Evolutionary conservation across 257 asterid genomes (phyloP), one percentile per base, ranked within the genome.

Genomic region (Solanum dulcamara): DNA sequence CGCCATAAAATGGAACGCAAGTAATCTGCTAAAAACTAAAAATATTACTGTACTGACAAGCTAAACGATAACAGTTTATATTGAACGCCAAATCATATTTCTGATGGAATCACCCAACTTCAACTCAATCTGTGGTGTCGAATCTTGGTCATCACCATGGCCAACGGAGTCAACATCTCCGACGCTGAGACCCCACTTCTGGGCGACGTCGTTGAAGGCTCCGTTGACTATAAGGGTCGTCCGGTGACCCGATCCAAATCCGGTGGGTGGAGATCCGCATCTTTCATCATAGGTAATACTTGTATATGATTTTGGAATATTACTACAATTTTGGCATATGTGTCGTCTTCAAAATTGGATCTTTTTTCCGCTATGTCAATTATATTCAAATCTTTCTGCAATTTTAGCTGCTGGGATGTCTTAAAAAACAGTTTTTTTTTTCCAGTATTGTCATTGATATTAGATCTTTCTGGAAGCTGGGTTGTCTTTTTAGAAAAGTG

Each of bases 181-280:
- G 87, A 87, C 28, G 87, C 84, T 72, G 88, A 83, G 60, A 68
- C 84, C 59, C 91, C 88, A 2, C 40, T 88, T 13, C 81, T 72
- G 55, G 24, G 59, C 46, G 35, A 85, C 28, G 32, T 46, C 13
- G 90, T 87, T 32, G 85, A 86, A 8, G 91, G 86, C 4, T 83
- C 80, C 64, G 89, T 85, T 37, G 87, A 89, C 87, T 84, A 83
- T 83, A 84, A 81, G 67, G 89, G 86, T 74, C 89, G 77, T 17
- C 88, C 84, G 5, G 88, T 70, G 37, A 85, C 71, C 60, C 88
- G 90, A 75, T 80, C 88, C 75, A 20, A 68, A 48, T 83, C 89
- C 64, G 91, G 91, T 13, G 80, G 88, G 3, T 89, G 91, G 91
- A 87, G 85, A 85, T 89, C 91, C 9, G 91, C 90, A 70, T 71